Base-by-base conservation (phyloP, 306 rosid genomes). In the Fagus sylvatica region DNA sequence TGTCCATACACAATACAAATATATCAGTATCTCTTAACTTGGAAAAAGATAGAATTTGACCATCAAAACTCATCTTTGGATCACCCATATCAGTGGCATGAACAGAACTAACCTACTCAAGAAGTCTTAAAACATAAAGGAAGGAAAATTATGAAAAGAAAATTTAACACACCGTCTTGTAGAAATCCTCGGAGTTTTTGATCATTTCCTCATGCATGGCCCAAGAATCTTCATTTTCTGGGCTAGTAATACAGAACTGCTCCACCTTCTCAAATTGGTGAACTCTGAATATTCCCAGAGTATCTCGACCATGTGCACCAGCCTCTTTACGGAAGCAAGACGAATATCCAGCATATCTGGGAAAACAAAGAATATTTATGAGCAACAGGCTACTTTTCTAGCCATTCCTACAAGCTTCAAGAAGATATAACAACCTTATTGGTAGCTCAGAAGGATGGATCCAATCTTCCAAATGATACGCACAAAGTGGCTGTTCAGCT, bases 311-410 rank as follows among this genome's bases (percentile, higher is more conserved):
- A 48, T 96, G 99, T 56, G 98, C 86, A 68, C 99, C 99, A 69
- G 97, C 99, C 90, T 96, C 99, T 85, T 93, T 93, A 2, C 97
- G 97, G 76, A 96, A 96, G 85, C 99, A 96, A n/a, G 99, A 82
- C 17, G 99, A 96, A 76, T 91, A 93, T 64, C 99, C 99, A 78
- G 97, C 98, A 80, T 93, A 93, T 78, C 99, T 95, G 79, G 60
- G 51, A 39, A 79, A 82, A 55, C 22, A 60, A 39, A 71, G 51
- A 39, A 34, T 2, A 16, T 28, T 41, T 41, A 75, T 43, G 65
- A 81, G 62, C 54, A 73, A 55, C 64, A 46, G 6, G 15, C n/a
- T 56, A 76, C 43, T 69, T n/a, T 56, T 41, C 43, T 37, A 19
- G 11, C 17, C 3, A 8, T 39, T 2, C 9, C 30, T 6, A 16